Conservation (phyloP, 495 filamentous ascomycete genomes). For the Aspergillus ellipticus region DNA sequence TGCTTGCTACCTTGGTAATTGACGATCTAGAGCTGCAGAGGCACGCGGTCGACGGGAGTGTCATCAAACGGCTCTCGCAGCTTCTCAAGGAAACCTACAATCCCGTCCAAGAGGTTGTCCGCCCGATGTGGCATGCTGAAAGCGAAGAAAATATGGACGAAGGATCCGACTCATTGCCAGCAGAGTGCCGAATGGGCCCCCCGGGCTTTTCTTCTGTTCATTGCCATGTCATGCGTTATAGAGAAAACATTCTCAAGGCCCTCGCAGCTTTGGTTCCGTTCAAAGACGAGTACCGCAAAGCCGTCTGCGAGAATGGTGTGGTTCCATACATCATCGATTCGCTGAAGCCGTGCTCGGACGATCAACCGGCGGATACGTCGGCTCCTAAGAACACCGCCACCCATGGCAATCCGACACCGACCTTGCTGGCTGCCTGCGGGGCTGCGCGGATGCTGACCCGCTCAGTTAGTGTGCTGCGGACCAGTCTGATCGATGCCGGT, state of each 20-base stretch:
- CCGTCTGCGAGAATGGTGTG: conserved; percentile 74
- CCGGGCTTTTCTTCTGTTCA: conserved; percentile 59
- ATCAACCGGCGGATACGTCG: conserved; percentile 26
- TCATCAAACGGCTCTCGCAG: conserved; percentile 67
- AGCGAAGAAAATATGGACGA: conserved; percentile 19
- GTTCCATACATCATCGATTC: conserved; percentile 81
- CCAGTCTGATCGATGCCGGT: conserved; percentile 79
- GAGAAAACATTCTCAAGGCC: conserved; percentile 74
- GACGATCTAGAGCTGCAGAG: conserved; percentile 75
- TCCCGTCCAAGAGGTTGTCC: conserved; percentile 32
- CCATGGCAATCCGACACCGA: conserved; percentile 52
- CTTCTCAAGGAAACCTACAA: conserved; percentile 71
- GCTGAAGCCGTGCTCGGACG: conserved; percentile 55
- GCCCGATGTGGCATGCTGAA: conserved; percentile 42
- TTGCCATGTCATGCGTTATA: conserved; percentile 70
- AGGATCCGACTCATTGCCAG: conserved; percentile 18
- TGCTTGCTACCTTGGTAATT: conserved; percentile 73
- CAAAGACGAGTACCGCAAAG: conserved; percentile 82
- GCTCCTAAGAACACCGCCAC: conserved; percentile 36
- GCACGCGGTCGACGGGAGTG: conserved; percentile 74
- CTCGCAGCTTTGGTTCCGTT: conserved; percentile 73
- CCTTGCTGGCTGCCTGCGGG: conserved; percentile 83
- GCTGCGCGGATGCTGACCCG: conserved; percentile 73
- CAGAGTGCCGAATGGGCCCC: conserved; percentile 48
- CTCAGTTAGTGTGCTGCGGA: conserved; percentile 77